Evolutionary conservation across 2,329 filamentous ascomycete species (phyloP).

Genomic region (Acrocalymma vagum): DNA sequence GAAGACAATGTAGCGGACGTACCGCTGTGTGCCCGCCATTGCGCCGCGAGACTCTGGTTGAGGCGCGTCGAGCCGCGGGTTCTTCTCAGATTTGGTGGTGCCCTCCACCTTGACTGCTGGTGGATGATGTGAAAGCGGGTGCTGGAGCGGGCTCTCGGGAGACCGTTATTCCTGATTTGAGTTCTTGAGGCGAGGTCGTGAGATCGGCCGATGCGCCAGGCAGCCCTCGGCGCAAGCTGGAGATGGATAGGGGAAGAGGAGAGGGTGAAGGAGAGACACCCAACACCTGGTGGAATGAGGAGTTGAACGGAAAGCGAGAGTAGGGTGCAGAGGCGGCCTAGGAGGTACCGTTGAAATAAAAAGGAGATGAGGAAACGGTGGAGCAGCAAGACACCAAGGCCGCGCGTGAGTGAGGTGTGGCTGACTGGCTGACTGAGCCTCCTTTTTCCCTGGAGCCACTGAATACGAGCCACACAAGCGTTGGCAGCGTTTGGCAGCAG

Average conservation of each 20-base stretch:
- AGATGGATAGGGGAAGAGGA: conserved; percentile 12
- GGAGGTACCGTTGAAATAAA: too few relatives aligned
- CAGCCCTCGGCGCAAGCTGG: conserved; percentile 8
- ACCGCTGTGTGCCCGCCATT: conserved; percentile 77
- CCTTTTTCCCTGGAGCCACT: too few relatives aligned
- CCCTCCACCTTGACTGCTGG: conserved; percentile 38
- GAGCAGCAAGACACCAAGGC: too few relatives aligned
- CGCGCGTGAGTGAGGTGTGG: too few relatives aligned
- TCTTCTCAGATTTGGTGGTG: conserved; percentile 27
- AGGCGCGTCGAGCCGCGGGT: conserved; percentile 21
- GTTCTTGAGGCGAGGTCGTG: conserved; percentile 23
- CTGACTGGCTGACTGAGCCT: too few relatives aligned
- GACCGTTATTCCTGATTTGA: too few relatives aligned
- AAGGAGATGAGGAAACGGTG: too few relatives aligned
- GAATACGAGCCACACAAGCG: too few relatives aligned
- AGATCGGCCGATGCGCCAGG: conserved; percentile 4
- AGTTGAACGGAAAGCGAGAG: too few relatives aligned
- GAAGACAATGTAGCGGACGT: conserved; percentile 76
- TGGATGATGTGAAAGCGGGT: conserved; percentile 3
- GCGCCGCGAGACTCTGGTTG: conserved; percentile 58
- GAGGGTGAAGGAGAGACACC: conserved; percentile 21
- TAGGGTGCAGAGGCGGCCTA: conserved; percentile 10
- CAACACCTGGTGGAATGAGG: too few relatives aligned
- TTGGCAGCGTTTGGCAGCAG: too few relatives aligned
- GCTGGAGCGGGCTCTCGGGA: conserved; percentile 1